Base-by-base conservation (phyloP, 352 stramenopile genomes). In the Phytophthora cactorum region DNA sequence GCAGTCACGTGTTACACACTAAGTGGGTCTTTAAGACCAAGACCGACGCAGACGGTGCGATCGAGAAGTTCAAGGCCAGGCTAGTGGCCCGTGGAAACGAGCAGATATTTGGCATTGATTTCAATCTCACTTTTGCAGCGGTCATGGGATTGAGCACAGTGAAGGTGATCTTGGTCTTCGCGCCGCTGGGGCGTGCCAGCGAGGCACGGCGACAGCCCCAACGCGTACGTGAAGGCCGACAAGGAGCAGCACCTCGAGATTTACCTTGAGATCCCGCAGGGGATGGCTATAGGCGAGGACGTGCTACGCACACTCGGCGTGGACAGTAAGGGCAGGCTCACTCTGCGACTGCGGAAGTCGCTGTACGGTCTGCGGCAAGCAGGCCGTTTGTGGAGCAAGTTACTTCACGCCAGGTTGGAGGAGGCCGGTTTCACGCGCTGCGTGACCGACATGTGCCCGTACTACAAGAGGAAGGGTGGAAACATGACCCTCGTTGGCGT, bases 361-460 rank as follows among this genome's bases (percentile, higher is more conserved):
- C n/a, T 65, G 10, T 65, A 58, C 29, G 45, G 57, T 22, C 22
- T 22, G 22, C 22, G 0, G 46, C 34, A 14, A 39, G 58, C 2
- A 28, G 47, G 7, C 36, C 22, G 22, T 22, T 22, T 65, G 14
- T 58, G 58, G 58, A 52, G 49, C 47, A 39, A 51, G 8, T 11
- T 58, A 28, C 36, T 57, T 4, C 47, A 52, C 9, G 27, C 39
- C 3, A 57, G 38, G 15, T 17, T 58, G 1, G 25, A 36, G 22
- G 47, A 65, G 34, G 2, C 12, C 9, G 47, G 36, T 15, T 65
- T 58, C 15, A 52, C 46, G 27, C 47, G 39, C 3, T 52, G 58
- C n/a, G 25, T 44, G 4, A 52, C 47, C 2, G 46, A 65, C 27
- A 58, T 65, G 47, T 65, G 58, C 27, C 29, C 52, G 9, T 65